A percentile compares a stretch with the other conserved stretches of the same genome.
These are phyloP conservation scores for Candida dajiaensis DNA, from an alignment of 805 yeast genomes.

Conservation along the genomic window DNA sequence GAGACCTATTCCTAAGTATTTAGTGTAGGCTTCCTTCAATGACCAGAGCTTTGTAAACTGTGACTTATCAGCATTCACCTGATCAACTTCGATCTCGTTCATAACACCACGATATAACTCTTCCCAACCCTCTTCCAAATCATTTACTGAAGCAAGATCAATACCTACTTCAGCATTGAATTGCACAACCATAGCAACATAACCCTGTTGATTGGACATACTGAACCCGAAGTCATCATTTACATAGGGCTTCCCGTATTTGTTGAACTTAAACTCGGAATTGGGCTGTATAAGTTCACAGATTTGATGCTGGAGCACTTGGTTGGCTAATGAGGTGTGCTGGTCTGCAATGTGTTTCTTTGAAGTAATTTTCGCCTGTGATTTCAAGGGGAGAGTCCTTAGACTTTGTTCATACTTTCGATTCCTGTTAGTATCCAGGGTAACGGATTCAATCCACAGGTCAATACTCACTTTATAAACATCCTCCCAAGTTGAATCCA, in stretches of 20 bases:
- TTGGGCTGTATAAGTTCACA: constrained; percentile 18
- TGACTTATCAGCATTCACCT: constrained; percentile 16
- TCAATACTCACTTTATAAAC: background rate
- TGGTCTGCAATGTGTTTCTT: constrained; percentile 21
- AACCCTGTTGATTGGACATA: constrained; percentile 51
- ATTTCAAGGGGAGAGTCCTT: background rate
- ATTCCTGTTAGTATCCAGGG: background rate
- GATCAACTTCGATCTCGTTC: constrained; percentile 32
- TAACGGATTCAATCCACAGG: background rate
- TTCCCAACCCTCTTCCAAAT: constrained; percentile 4
- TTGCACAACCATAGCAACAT: constrained; percentile 39
- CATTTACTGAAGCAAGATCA: constrained; percentile 38
- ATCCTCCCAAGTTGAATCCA: background rate
- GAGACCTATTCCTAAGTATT: constrained; percentile 59
- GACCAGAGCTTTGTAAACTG: constrained; percentile 68
- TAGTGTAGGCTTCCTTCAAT: constrained; percentile 69
- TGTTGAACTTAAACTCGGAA: constrained; percentile 27
- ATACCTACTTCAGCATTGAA: constrained; percentile 32
- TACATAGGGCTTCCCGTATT: constrained; percentile 54
- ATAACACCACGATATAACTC: constrained; percentile 26
- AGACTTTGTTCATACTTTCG: background rate
- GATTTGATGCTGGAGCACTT: constrained; percentile 39
- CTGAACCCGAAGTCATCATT: constrained; percentile 39
- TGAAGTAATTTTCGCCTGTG: background rate
- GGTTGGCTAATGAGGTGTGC: constrained; percentile 35